Conservation (phyloP, 208 protist genomes). For the Phytomonas sp. region DNA sequence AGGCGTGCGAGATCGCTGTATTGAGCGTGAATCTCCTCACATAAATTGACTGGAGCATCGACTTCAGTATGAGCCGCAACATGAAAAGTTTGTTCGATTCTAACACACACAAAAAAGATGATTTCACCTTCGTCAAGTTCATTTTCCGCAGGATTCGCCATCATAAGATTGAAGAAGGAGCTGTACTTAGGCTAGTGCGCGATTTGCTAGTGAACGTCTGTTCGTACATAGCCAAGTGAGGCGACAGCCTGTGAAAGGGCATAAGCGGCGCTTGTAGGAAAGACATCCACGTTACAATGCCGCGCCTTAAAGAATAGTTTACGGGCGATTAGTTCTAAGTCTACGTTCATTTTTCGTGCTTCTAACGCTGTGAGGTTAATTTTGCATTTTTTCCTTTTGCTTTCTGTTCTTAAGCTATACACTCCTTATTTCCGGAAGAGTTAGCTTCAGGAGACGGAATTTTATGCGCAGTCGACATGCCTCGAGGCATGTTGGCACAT, state of each 20-base stretch:
- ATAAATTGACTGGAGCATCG: conserved; percentile 74
- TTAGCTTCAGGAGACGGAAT: background rate
- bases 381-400: background rate
- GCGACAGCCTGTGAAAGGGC: background rate
- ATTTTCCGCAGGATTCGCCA: conserved; percentile 3
- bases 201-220: background rate
- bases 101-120: conserved; percentile 63
- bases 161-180: background rate
- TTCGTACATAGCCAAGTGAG: background rate
- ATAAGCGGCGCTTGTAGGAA: background rate
- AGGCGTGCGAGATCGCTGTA: conserved; percentile 64
- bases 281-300: background rate
- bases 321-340: background rate
- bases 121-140: conserved; percentile 73
- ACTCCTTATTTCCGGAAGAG: background rate
- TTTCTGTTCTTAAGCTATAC: background rate
- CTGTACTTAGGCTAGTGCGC: background rate
- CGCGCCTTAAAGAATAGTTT: background rate
- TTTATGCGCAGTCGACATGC: background rate
- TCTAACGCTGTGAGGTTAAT: background rate
- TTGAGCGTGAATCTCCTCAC: conserved; percentile 83
- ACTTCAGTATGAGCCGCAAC: conserved; percentile 81
- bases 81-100: conserved; percentile 78
- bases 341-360: background rate
- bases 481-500: background rate